These are phyloP conservation scores for Pseudocercospora crystallina DNA, from an alignment of 2,329 filamentous ascomycete genomes.

Conservation along the genomic window DNA sequence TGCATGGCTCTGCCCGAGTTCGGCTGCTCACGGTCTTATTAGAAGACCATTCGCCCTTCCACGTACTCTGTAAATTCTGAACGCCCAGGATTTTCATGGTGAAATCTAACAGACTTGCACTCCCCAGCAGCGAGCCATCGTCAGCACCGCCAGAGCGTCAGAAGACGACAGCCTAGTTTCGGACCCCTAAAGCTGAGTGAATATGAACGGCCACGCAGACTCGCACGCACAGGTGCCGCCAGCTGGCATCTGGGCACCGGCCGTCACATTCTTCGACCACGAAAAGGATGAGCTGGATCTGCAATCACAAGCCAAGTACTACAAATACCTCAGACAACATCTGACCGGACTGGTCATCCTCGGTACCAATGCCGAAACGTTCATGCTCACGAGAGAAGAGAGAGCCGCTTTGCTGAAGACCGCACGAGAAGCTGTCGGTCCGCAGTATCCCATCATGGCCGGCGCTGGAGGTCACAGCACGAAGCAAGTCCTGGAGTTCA, in stretches of 20 bases:
- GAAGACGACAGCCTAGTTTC: not conserved
- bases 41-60: no score
- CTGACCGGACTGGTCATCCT: slow-evolving; percentile 48
- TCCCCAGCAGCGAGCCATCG: no score
- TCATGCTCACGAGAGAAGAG: slow-evolving; percentile 47
- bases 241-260: slow-evolving; percentile 39
- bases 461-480: slow-evolving; percentile 46
- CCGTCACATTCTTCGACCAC: slow-evolving; percentile 49
- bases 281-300: slow-evolving; percentile 42
- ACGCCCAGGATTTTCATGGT: no score
- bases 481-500: slow-evolving; percentile 45
- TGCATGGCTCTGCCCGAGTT: slow-evolving; percentile 5
- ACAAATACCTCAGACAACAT: slow-evolving; percentile 44
- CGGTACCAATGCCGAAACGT: slow-evolving; percentile 50
- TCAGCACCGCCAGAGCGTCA: no score
- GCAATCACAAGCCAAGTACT: slow-evolving; percentile 44
- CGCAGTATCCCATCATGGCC: slow-evolving; percentile 45
- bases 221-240: slow-evolving; percentile 52
- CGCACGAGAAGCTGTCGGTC: slow-evolving; percentile 44
- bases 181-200: not conserved
- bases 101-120: no score
- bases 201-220: slow-evolving; percentile 20
- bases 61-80: no score
- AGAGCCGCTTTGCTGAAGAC: slow-evolving; percentile 40
- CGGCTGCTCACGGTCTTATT: slow-evolving; percentile 3